phyloP scores from a whole-genome alignment of 73 alveolate genomes.

The Blepharisma stoltei region DNA sequence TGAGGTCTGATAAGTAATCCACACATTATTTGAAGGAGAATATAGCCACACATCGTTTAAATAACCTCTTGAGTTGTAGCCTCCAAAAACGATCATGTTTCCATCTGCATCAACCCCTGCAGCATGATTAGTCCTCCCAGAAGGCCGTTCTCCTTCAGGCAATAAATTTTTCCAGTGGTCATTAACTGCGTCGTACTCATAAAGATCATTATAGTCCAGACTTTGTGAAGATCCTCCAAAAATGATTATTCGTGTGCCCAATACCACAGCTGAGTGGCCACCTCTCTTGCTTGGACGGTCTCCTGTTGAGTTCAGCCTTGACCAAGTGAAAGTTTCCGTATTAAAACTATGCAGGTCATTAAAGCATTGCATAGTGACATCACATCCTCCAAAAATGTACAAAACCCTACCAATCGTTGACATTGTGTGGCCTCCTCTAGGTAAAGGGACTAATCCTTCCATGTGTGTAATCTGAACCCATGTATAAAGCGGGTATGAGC shows the following conservation, averaged over 20 bases:
- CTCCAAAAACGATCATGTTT: neutral
- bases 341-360: slow-evolving; percentile 24
- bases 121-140: neutral
- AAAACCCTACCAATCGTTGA: neutral
- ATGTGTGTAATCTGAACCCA: slow-evolving; percentile 1
- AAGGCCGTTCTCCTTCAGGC: slow-evolving; percentile 22
- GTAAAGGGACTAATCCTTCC: neutral
- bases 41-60: slow-evolving; percentile 24
- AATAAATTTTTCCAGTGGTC: slow-evolving; percentile 21
- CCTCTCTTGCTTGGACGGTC: slow-evolving; percentile 6
- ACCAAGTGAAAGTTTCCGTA: slow-evolving; percentile 4
- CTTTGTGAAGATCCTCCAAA: slow-evolving; percentile 5
- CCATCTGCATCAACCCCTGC: slow-evolving; percentile 23
- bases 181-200: slow-evolving; percentile 2
- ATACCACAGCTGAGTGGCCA: neutral
- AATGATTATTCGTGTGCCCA: slow-evolving; percentile 14
- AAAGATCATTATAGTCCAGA: slow-evolving; percentile 9
- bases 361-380: slow-evolving; percentile 4
- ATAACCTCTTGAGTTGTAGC: slow-evolving; percentile 12
- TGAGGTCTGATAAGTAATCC: neutral
- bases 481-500: slow-evolving; percentile 10
- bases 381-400: slow-evolving; percentile 24
- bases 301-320: slow-evolving; percentile 24
- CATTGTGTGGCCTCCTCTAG: slow-evolving; percentile 24
- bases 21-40: neutral